Evolutionary conservation across 768 basidiomycete species (phyloP).

Genomic region (Amanita molliuscula): DNA sequence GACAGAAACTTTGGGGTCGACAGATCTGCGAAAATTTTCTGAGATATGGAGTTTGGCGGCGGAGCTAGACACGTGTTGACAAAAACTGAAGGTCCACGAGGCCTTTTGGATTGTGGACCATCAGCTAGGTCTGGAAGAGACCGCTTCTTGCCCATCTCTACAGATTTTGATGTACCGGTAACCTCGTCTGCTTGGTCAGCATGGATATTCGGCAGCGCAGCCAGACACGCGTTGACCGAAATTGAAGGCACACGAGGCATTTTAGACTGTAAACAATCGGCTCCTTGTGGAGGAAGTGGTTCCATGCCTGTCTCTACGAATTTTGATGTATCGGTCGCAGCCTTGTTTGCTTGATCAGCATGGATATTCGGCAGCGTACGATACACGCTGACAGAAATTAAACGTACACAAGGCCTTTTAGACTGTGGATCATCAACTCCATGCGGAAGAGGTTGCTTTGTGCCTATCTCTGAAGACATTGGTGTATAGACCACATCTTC

Average conservation of each 20-base stretch:
- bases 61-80: conserved; percentile 45
- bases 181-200: conserved; percentile 15
- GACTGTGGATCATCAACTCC: conserved; percentile 21
- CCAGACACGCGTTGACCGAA: no score
- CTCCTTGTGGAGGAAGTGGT: no score
- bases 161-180: conserved; percentile 13
- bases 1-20: conserved; percentile 15
- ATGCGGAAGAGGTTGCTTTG: conserved; percentile 42
- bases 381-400: conserved; percentile 26
- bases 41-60: conserved; percentile 31
- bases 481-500: conserved; percentile 13
- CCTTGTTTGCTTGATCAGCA: no score
- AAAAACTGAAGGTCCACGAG: conserved; percentile 18
- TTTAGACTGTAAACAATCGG: no score
- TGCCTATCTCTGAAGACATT: conserved; percentile 17
- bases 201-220: no score
- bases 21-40: conserved; percentile 28
- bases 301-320: no score
- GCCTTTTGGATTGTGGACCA: conserved; percentile 11
- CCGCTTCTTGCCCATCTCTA: conserved; percentile 35
- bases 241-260: no score
- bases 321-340: no score
- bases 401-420: conserved; percentile 16
- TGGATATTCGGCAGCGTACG: conserved; percentile 35
- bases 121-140: conserved; percentile 33